Evolutionary conservation across 441 rosid genomes (phyloP).

Genomic region (Metrosideros polymorpha): DNA sequence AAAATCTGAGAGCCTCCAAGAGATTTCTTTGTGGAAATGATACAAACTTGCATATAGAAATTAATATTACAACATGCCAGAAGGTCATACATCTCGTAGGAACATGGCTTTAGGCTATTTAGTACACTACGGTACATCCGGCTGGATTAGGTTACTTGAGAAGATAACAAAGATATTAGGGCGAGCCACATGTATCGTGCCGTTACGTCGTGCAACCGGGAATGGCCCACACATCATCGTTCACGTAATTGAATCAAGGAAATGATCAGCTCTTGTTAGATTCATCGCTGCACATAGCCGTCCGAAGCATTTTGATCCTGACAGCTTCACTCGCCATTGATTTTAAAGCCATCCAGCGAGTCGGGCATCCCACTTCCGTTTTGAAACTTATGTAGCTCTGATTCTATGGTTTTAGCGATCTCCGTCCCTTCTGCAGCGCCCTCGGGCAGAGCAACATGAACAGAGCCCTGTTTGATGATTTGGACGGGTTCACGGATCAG

Average conservation of each 20-base stretch:
- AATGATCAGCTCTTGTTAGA: background rate
- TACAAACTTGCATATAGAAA: background rate
- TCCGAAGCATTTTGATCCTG: background rate
- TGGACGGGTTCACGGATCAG: constrained; percentile 13
- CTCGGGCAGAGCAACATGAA: constrained; percentile 77
- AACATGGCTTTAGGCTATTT: background rate
- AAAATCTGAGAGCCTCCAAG: background rate
- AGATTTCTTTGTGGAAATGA: background rate
- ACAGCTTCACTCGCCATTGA: constrained; percentile 16
- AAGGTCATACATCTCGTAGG: background rate
- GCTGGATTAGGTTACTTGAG: background rate
- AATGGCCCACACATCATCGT: background rate
- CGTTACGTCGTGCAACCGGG: background rate
- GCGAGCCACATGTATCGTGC: background rate
- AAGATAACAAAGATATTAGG: background rate
- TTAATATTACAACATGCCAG: background rate
- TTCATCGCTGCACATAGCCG: background rate
- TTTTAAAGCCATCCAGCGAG: constrained; percentile 22
- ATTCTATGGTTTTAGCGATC: constrained; percentile 66
- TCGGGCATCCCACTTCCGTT: constrained; percentile 21
- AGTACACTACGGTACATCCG: background rate
- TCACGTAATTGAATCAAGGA: background rate
- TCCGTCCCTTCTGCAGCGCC: constrained; percentile 44
- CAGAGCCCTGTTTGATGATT: constrained; percentile 76
- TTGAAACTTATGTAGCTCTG: constrained; percentile 60